Evolutionary conservation across 2,329 filamentous ascomycete genomes (phyloP), one percentile per base, ranked within the genome.

Genomic region (Fusarium aywerte): DNA sequence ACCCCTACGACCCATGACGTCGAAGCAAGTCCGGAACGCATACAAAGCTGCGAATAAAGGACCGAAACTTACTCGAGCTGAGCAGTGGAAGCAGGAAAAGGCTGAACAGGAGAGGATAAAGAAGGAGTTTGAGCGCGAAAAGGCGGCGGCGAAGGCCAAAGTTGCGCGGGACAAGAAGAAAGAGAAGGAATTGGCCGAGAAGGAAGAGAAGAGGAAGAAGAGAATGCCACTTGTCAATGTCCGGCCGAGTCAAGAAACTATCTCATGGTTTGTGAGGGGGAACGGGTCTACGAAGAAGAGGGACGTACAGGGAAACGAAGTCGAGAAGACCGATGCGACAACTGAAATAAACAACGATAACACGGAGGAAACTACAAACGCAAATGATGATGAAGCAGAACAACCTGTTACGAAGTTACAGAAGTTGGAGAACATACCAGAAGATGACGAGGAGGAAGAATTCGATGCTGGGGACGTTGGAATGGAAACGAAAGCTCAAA

Each of bases 171-270:
- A 89, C 36, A 85, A 82, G 76, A 88, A 86, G 74, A 84, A 81
- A 60, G 83, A 81, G 16, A 87, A 84, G 70, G 85, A 86, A 47
- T 74, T 80, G 25, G 80, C 80, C 9, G 82, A 83, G 58, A 78
- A 76, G 42, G 81, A 84, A n/a, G 81, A 79, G 50, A 85, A 82
- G 76, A 84, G 77, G 69, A 83, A 79, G 63, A 82, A 79, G 53
- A 84, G 86, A 0, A 57, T 86, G 58, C 87, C 87, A 15, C 75
- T 87, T 6, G 79, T 85, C n/a, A 80, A 79, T 13, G 83, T 86
- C 6, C 80, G 82, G 33, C 83, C 86, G 0, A 88, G 86, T 32
- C 87, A 89, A 72, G 83, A 83, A 39, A 86, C 83, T 0, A 86
- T 89, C 63, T 79, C 85, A 18, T 73, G 80, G 33, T 89, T 89